Conservation (phyloP, 257 asterid genomes). For the Forsythia suspensa region DNA sequence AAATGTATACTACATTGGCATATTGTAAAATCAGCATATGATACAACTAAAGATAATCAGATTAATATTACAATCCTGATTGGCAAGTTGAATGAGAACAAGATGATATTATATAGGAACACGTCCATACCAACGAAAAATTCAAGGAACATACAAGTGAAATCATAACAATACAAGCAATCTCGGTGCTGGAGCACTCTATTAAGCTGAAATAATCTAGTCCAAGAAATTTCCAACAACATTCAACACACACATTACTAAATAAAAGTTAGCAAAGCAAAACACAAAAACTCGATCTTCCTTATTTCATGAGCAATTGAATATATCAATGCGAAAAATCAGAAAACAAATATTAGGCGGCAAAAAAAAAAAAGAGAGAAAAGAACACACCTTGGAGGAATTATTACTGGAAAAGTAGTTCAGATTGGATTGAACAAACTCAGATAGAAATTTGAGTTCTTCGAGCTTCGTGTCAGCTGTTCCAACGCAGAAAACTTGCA, state of each 20-base stretch:
- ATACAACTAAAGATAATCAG: not conserved
- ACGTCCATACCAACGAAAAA: not conserved
- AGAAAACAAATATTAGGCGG: not conserved
- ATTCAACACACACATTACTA: not conserved
- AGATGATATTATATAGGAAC: not conserved
- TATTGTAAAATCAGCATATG: not conserved
- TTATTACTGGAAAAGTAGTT: slow-evolving; percentile 41
- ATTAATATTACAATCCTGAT: not conserved
- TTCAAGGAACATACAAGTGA: not conserved
- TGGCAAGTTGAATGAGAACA: not conserved
- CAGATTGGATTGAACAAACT: slow-evolving; percentile 55
- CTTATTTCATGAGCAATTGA: not conserved
- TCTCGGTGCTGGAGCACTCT: not conserved
- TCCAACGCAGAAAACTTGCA: slow-evolving; percentile 67
- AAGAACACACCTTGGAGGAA: slow-evolving; percentile 48
- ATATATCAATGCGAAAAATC: not conserved
- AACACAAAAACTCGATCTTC: not conserved
- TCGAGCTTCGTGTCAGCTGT: slow-evolving; percentile 89
- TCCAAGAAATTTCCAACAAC: not conserved
- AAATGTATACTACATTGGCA: not conserved
- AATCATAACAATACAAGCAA: slow-evolving; percentile 1
- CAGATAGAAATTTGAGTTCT: slow-evolving; percentile 69
- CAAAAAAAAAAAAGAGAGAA: not conserved
- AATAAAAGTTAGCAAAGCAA: not conserved
- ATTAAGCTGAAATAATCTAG: not conserved